A percentile compares a stretch with the other conserved stretches of the same genome.
Evolutionary conservation across 345 rosid genomes (phyloP).

Genomic region (Tarenaya hassleriana): DNA sequence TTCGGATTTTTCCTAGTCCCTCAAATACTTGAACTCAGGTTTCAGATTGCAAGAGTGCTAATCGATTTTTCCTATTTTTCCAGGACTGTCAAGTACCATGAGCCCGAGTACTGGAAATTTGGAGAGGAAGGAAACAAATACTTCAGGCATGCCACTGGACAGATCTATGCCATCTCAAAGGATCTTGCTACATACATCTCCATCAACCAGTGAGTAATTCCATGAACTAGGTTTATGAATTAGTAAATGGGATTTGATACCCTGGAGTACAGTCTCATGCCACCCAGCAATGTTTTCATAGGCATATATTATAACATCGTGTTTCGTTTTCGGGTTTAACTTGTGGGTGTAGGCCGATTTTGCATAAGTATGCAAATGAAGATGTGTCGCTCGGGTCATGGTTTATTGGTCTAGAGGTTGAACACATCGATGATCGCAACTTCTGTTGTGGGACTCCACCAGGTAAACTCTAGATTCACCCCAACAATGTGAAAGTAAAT

Average conservation of each 20-base stretch:
- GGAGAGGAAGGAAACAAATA: slow-evolving; percentile 94
- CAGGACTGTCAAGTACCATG: slow-evolving; percentile 88
- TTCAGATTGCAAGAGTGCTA: not conserved
- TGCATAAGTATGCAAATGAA: slow-evolving; percentile 94
- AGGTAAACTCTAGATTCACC: slow-evolving; percentile 40
- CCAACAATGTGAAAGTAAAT: not conserved
- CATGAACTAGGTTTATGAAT: slow-evolving; percentile 2
- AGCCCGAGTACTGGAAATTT: slow-evolving; percentile 97
- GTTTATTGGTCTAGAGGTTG: slow-evolving; percentile 94
- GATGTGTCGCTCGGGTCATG: slow-evolving; percentile 96
- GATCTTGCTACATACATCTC: slow-evolving; percentile 90
- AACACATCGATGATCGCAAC: slow-evolving; percentile 72
- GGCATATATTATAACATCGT: too few relatives aligned
- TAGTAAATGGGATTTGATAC: not conserved
- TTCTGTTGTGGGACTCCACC: slow-evolving; percentile 93
- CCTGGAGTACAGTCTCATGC: too few relatives aligned
- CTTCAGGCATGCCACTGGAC: slow-evolving; percentile 95
- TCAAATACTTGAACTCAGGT: not conserved
- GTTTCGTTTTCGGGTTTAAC: too few relatives aligned
- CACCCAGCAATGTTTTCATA: too few relatives aligned
- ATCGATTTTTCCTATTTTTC: not conserved
- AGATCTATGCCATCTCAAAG: slow-evolving; percentile 89
- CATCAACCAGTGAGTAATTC: slow-evolving; percentile 62
- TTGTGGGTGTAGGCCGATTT: slow-evolving; percentile 50
- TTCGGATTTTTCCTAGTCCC: not conserved